These are phyloP conservation scores for Chionographis japonica DNA, from an alignment of 106 monocot genomes.

Conservation along the genomic window DNA sequence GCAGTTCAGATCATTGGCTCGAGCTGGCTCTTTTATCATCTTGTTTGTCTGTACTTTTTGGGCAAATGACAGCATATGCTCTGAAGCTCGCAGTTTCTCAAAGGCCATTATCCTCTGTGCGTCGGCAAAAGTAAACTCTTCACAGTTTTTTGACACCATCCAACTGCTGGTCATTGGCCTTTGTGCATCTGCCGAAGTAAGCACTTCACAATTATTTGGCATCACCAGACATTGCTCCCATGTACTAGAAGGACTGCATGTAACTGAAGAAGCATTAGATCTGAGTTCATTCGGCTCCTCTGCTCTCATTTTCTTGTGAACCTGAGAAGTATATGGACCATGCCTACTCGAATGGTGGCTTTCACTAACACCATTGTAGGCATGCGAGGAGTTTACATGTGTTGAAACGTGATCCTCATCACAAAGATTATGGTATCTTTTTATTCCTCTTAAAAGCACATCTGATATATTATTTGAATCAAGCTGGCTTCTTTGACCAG, in stretches of 20 bases:
- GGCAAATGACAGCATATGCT: conserved; percentile 3
- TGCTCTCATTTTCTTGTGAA: conserved; percentile 45
- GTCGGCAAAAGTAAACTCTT: background rate
- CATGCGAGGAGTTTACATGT: background rate
- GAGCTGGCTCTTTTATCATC: conserved; percentile 1
- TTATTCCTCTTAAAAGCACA: conserved; percentile 11
- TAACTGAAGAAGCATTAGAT: conserved; percentile 5
- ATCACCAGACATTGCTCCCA: conserved; percentile 5
- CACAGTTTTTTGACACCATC: background rate
- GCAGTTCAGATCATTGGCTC: conserved; percentile 6
- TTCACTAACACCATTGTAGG: conserved; percentile 4
- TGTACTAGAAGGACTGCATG: conserved; percentile 5
- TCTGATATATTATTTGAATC: conserved; percentile 3
- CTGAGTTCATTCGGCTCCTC: conserved; percentile 10
- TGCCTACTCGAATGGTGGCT: background rate
- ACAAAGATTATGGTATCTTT: conserved; percentile 13
- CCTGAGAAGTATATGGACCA: conserved; percentile 5
- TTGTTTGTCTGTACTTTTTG: conserved; percentile 4
- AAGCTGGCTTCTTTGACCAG: background rate
- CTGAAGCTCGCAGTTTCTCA: conserved; percentile 15
- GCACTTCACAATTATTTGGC: conserved; percentile 8
- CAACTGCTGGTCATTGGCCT: background rate
- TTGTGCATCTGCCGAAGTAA: conserved; percentile 24
- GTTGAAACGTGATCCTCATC: conserved; percentile 7
- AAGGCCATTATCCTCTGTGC: conserved; percentile 15